Conservation (phyloP, 495 filamentous ascomycete species). For the Jackrogersella minutella region DNA sequence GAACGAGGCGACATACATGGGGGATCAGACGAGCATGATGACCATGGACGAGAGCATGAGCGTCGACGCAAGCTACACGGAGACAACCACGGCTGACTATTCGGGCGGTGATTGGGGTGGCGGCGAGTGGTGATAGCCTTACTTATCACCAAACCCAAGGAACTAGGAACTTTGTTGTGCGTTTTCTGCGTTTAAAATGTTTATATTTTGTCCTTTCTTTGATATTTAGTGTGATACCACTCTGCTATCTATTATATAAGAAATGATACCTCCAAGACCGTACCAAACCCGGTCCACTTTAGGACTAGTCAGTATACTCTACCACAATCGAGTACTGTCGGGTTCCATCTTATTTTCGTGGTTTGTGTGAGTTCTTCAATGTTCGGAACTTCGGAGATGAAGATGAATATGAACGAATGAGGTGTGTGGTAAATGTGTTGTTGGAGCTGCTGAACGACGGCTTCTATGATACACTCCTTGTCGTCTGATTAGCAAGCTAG, state of each 20-base stretch:
- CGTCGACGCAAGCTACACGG: conserved; percentile 20
- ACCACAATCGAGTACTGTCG: too few relatives aligned
- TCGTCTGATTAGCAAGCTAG: too few relatives aligned
- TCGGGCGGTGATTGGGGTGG: conserved; percentile 39
- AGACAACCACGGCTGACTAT: conserved; percentile 27
- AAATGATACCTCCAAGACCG: background rate
- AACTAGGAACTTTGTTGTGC: background rate
- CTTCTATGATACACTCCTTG: too few relatives aligned
- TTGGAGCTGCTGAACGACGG: too few relatives aligned
- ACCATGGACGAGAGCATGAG: conserved; percentile 34
- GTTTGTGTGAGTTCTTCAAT: too few relatives aligned
- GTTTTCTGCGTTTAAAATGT: background rate
- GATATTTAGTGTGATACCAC: background rate
- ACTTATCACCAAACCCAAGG: background rate
- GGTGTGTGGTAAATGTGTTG: too few relatives aligned
- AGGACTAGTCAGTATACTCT: too few relatives aligned
- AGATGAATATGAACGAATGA: too few relatives aligned
- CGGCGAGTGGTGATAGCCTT: conserved; percentile 15
- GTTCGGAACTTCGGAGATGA: too few relatives aligned
- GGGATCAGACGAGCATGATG: conserved; percentile 13
- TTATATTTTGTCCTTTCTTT: background rate
- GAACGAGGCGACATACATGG: conserved; percentile 23
- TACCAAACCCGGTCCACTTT: too few relatives aligned
- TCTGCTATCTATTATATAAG: background rate
- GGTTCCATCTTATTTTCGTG: too few relatives aligned